phyloP scores from a whole-genome alignment of 768 basidiomycete species.

The Chalciporus chontae region DNA sequence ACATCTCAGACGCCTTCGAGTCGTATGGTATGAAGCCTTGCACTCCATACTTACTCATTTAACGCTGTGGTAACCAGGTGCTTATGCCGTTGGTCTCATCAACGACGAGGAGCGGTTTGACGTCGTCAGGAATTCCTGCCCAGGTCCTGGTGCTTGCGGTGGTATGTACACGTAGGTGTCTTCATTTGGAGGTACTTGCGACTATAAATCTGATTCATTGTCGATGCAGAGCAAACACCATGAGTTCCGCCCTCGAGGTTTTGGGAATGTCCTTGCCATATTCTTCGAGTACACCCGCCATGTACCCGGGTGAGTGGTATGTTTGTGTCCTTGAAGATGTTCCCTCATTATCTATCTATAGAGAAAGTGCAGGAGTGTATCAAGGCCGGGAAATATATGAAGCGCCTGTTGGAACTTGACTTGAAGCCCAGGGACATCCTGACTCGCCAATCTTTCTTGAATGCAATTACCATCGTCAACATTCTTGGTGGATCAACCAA shows the following conservation, averaged over 20 bases:
- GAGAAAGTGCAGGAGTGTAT: conserved; percentile 84
- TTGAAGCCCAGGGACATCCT: conserved; percentile 80
- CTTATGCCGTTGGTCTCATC: conserved; percentile 73
- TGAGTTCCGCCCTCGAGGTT: conserved; percentile 81
- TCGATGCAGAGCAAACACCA: conserved; percentile 67
- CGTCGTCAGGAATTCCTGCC: conserved; percentile 82
- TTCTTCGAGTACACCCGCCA: conserved; percentile 70
- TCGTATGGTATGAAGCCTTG: conserved; percentile 55
- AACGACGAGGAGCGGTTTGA: conserved; percentile 79
- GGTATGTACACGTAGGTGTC: conserved; percentile 77
- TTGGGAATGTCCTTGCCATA: conserved; percentile 85
- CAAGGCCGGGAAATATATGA: conserved; percentile 74
- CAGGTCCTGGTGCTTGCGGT: conserved; percentile 80
- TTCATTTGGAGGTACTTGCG: background rate
- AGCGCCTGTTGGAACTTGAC: conserved; percentile 67
- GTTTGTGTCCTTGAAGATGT: background rate
- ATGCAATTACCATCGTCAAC: conserved; percentile 78
- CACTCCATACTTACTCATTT: background rate
- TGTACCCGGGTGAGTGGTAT: conserved; percentile 51
- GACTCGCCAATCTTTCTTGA: conserved; percentile 70
- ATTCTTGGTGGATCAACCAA: conserved; percentile 87
- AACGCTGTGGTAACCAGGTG: conserved; percentile 43
- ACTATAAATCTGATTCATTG: background rate
- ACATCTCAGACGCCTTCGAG: conserved; percentile 83
- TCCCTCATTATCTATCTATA: conserved; percentile 21